These are phyloP conservation scores for Cytospora leucostoma DNA, from an alignment of 2,329 filamentous ascomycete genomes.

Conservation along the genomic window DNA sequence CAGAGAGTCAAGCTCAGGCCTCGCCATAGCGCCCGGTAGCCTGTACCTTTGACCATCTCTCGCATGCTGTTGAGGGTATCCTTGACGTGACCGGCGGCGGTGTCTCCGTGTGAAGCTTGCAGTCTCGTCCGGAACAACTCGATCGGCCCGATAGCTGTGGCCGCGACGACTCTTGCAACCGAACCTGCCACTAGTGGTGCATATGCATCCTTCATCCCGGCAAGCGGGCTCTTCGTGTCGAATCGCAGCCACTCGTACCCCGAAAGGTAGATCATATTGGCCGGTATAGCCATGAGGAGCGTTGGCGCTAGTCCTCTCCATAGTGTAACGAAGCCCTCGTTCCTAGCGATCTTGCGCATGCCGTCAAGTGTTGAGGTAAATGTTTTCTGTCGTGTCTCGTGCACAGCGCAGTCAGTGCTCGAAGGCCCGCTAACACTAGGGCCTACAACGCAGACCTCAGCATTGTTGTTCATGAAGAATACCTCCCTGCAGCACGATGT, in stretches of 20 bases:
- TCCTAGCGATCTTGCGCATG: constrained; percentile 87
- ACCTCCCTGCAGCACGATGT: constrained; percentile 96
- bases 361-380: constrained; percentile 93
- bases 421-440: constrained; percentile 53
- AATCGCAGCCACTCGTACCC: constrained; percentile 94
- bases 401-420: constrained; percentile 70
- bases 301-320: constrained; percentile 97
- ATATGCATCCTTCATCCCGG: constrained; percentile 66
- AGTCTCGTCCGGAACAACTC: constrained; percentile 93
- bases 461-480: constrained; percentile 89
- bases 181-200: constrained; percentile 81
- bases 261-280: constrained; percentile 98
- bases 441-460: constrained; percentile 77
- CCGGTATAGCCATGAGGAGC: constrained; percentile 88
- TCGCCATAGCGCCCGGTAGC: constrained; percentile 84
- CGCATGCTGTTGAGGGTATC: constrained; percentile 76
- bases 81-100: constrained; percentile 69
- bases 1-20: constrained; percentile 89
- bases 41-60: constrained; percentile 76
- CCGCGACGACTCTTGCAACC: constrained; percentile 75
- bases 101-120: constrained; percentile 69
- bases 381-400: constrained; percentile 79
- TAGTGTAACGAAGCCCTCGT: constrained; percentile 82
- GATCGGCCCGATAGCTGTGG: constrained; percentile 81
- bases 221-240: constrained; percentile 71